A percentile compares a stretch with the other conserved stretches of the same genome.
Conservation (phyloP, 768 basidiomycete species). For the Lanmaoa pseudosensibilis region DNA sequence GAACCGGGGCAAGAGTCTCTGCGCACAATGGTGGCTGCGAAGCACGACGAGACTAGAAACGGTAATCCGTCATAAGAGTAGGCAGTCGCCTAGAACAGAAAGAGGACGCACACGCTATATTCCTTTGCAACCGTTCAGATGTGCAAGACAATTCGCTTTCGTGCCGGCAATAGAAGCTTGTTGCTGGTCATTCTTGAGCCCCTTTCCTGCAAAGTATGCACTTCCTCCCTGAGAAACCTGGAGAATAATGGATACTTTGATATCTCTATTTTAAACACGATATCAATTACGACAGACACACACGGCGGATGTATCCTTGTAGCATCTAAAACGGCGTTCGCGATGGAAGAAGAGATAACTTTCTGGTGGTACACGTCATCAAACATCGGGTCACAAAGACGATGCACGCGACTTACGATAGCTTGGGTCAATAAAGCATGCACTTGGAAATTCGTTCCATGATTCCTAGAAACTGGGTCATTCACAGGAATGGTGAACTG, state of each 20-base stretch:
- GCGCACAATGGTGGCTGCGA: constrained; percentile 97
- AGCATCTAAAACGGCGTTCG: constrained; percentile 93
- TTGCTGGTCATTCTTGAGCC: constrained; percentile 91
- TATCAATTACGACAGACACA: constrained; percentile 12
- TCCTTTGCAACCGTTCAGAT: constrained; percentile 82
- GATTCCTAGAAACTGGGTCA: constrained; percentile 14
- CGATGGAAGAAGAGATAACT: constrained; percentile 93
- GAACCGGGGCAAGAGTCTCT: constrained; percentile 98
- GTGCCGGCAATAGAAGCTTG: constrained; percentile 95
- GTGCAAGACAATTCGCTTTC: constrained; percentile 87
- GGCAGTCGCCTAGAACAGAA: not conserved
- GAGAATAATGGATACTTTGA: constrained; percentile 96
- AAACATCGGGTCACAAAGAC: not conserved
- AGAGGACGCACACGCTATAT: constrained; percentile 82
- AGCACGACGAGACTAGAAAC: constrained; percentile 84
- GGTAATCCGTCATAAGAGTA: not conserved
- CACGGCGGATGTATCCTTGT: constrained; percentile 53
- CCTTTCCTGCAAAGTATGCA: constrained; percentile 97
- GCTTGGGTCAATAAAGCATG: constrained; percentile 44
- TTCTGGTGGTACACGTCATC: constrained; percentile 53
- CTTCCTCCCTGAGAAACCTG: constrained; percentile 97
- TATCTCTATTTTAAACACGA: constrained; percentile 55
- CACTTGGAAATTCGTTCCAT: not conserved
- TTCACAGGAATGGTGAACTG: constrained; percentile 86
- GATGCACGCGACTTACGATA: constrained; percentile 55